Evolutionary conservation across 1,284 basidiomycete species (phyloP).

Genomic region (Schizophyllum commune): DNA sequence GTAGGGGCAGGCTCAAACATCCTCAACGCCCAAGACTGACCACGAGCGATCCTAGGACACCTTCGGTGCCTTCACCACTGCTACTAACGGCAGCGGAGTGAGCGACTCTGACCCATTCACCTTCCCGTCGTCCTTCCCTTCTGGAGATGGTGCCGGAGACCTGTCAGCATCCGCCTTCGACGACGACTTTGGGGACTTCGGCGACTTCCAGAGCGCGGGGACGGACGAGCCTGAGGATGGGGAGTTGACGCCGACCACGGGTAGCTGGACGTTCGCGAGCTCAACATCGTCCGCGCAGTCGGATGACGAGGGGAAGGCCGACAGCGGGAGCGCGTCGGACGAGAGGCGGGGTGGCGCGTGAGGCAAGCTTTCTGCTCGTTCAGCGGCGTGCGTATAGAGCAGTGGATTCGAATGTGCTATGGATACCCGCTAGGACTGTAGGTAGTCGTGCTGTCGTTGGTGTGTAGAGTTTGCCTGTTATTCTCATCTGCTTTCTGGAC

Average conservation of each 20-base stretch:
- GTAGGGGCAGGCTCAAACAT: conserved; percentile 25
- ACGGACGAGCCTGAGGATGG: conserved; percentile 32
- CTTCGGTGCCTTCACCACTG: conserved; percentile 72
- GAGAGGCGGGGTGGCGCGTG: neutral
- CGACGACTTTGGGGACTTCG: conserved; percentile 68
- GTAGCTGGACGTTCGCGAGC: conserved; percentile 55
- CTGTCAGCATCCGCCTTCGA: conserved; percentile 22
- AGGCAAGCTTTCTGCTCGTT: neutral
- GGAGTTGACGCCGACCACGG: conserved; percentile 53
- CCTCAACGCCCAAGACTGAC: conserved; percentile 1
- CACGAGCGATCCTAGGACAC: conserved; percentile 36
- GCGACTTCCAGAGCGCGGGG: conserved; percentile 61
- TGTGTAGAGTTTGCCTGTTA: neutral
- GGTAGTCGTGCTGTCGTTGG: neutral
- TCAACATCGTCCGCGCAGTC: conserved; percentile 9
- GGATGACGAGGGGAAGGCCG: neutral
- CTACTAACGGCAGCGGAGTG: conserved; percentile 28
- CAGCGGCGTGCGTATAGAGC: neutral
- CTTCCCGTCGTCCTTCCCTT: conserved; percentile 42
- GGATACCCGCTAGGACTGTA: neutral
- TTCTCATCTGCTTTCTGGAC: neutral
- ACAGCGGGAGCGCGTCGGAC: neutral
- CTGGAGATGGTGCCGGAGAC: conserved; percentile 32
- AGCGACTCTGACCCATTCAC: conserved; percentile 50
- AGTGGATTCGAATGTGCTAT: neutral